A percentile compares a stretch with the other conserved stretches of the same genome.
Evolutionary conservation across 352 stramenopile genomes (phyloP).

Genomic region (Ophiocytium majus): DNA sequence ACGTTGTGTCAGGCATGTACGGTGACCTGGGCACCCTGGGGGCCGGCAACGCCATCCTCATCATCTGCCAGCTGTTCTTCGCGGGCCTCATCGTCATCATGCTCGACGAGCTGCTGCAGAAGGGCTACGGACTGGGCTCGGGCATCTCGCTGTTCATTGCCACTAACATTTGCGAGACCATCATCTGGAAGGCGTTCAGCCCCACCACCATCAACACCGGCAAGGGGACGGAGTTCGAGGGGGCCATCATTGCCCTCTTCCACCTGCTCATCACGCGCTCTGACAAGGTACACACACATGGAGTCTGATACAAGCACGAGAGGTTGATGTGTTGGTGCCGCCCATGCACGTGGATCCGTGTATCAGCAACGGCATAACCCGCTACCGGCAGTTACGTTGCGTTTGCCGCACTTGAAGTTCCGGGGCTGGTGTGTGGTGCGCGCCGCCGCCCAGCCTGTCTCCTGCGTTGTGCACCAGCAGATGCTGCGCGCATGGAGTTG

Average conservation of each 20-base stretch:
- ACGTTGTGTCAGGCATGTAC: constrained; percentile 98
- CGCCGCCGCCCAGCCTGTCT: too few species aligned
- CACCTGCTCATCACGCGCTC: constrained; percentile 95
- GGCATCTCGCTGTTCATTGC: constrained; percentile 99
- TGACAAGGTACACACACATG: constrained; percentile 90
- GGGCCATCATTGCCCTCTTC: constrained; percentile 98
- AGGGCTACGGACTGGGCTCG: constrained; percentile 97
- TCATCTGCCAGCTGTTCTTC: constrained; percentile 97
- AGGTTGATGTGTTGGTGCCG: too few species aligned
- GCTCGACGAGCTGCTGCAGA: constrained; percentile 98
- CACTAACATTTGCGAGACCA: constrained; percentile 99
- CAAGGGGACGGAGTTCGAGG: constrained; percentile 97
- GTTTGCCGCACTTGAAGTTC: too few species aligned
- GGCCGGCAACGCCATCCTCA: constrained; percentile 95
- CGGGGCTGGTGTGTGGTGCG: too few species aligned
- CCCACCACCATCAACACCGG: constrained; percentile 99
- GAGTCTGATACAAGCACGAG: too few species aligned
- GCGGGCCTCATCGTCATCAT: constrained; percentile 98
- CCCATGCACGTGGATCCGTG: too few species aligned
- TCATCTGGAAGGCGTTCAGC: constrained; percentile 99
- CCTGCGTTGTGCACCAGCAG: too few species aligned
- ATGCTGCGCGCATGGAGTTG: too few species aligned
- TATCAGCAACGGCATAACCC: too few species aligned
- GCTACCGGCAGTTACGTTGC: too few species aligned
- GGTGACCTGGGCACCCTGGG: constrained; percentile 95